Conservation (phyloP, 2,329 filamentous ascomycete species). For the Colletotrichum limetticola region DNA sequence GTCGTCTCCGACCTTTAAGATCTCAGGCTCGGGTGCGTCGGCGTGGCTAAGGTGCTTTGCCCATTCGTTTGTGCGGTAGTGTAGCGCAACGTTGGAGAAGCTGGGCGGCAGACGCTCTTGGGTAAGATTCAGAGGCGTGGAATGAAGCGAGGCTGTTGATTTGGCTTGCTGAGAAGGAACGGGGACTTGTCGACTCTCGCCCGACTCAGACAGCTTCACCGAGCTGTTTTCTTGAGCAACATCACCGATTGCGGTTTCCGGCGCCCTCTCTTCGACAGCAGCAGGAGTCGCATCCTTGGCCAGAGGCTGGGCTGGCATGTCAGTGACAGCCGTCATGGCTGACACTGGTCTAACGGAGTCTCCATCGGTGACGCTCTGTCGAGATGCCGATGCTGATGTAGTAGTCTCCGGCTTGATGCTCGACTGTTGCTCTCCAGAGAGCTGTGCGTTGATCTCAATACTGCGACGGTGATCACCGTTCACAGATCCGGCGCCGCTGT, state of each 20-base stretch:
- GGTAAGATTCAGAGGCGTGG: conserved; percentile 61
- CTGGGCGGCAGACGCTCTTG: conserved; percentile 74
- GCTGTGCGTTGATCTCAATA: conserved; percentile 54
- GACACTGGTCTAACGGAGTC: not conserved
- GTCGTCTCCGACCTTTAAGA: conserved; percentile 60
- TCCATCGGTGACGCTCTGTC: not conserved
- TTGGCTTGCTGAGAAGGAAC: conserved; percentile 47
- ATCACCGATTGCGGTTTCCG: conserved; percentile 36
- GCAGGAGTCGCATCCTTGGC: conserved; percentile 33
- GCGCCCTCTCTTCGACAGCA: conserved; percentile 35
- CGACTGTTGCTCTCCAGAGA: conserved; percentile 40
- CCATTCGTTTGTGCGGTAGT: conserved; percentile 95
- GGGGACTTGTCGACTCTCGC: conserved; percentile 19
- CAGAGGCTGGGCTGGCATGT: conserved; percentile 13
- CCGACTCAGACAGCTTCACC: conserved; percentile 26
- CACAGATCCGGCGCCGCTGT: conserved; percentile 48
- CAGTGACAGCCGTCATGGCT: conserved; percentile 42
- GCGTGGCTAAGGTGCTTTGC: conserved; percentile 87
- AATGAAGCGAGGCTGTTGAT: conserved; percentile 54
- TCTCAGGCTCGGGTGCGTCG: conserved; percentile 75
- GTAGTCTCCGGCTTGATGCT: not conserved
- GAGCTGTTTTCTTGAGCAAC: conserved; percentile 22
- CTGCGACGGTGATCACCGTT: conserved; percentile 40
- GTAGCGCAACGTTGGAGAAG: conserved; percentile 80
- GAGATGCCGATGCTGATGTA: not conserved